Evolutionary conservation across 2,329 filamentous ascomycete species (phyloP).

Genomic region (Penicillium sp.): DNA sequence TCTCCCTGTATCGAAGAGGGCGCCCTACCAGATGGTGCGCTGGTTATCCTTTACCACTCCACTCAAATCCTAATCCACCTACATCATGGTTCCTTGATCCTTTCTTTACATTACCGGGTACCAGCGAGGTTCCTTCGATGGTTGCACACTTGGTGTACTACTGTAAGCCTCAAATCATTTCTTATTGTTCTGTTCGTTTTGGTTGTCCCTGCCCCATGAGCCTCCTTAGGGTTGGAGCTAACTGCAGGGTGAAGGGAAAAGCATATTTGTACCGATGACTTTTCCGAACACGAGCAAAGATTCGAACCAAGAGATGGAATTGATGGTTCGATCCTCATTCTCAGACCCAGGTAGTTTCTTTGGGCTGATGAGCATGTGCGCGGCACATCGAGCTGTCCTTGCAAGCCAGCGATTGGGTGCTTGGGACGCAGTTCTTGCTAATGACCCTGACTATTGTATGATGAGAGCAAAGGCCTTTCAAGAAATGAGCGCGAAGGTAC

Average conservation of each 20-base stretch:
- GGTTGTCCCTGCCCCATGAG: neutral
- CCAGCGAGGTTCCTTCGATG: conserved; percentile 25
- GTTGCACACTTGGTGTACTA: conserved; percentile 34
- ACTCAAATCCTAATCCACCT: conserved; percentile 21
- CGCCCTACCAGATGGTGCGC: conserved; percentile 22
- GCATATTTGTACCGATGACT: conserved; percentile 41
- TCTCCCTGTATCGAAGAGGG: conserved; percentile 11
- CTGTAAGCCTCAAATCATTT: conserved; percentile 26
- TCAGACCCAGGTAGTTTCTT: conserved; percentile 41
- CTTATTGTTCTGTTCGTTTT: neutral
- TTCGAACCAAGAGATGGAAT: conserved; percentile 23
- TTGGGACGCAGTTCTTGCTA: conserved; percentile 21
- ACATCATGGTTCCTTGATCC: conserved; percentile 35
- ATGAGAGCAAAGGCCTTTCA: conserved; percentile 40
- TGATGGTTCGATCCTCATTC: conserved; percentile 35
- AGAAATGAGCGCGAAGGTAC: conserved; percentile 35
- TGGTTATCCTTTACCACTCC: conserved; percentile 15
- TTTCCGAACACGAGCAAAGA: conserved; percentile 36
- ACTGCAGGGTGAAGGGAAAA: conserved; percentile 29
- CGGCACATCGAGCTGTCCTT: conserved; percentile 40
- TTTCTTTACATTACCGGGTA: conserved; percentile 35
- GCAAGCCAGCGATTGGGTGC: conserved; percentile 27
- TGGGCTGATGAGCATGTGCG: conserved; percentile 40
- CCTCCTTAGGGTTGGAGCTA: conserved; percentile 9
- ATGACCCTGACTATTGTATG: conserved; percentile 39